Evolutionary conservation across 176 grass and related monocot species (phyloP).

Genomic region (Oryza nivara): DNA sequence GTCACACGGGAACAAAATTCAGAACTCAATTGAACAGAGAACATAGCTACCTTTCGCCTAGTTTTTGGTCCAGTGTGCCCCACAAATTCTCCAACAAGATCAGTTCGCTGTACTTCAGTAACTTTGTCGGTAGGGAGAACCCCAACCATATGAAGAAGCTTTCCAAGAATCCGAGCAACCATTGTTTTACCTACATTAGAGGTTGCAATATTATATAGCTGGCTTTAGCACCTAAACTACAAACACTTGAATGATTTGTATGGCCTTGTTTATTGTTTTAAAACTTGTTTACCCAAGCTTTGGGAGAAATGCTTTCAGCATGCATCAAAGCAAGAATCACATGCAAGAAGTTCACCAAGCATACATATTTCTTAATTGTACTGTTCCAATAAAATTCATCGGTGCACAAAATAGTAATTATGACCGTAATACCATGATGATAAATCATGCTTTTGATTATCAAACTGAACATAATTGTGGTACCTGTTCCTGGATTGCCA

Average conservation of each 20-base stretch:
- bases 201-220: slow-evolving; percentile 33
- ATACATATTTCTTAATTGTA: slow-evolving; percentile 27
- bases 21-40: slow-evolving; percentile 6
- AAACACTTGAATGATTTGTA: slow-evolving; percentile 19
- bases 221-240: slow-evolving; percentile 6
- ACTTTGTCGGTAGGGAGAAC: slow-evolving; percentile 91
- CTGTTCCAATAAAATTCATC: not conserved
- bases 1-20: slow-evolving; percentile 10
- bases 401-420: not conserved
- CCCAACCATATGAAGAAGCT: slow-evolving; percentile 84
- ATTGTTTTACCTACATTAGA: slow-evolving; percentile 93
- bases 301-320: slow-evolving; percentile 5
- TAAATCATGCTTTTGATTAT: slow-evolving; percentile 2
- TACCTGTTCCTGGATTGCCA: slow-evolving; percentile 96
- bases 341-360: slow-evolving; percentile 16
- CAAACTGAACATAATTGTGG: slow-evolving; percentile 15
- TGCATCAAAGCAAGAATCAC: slow-evolving; percentile 8
- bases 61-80: slow-evolving; percentile 98
- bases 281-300: slow-evolving; percentile 11
- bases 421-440: slow-evolving; percentile 1
- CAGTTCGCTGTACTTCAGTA: slow-evolving; percentile 95
- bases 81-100: slow-evolving; percentile 98
- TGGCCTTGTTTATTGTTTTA: not conserved
- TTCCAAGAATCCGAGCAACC: slow-evolving; percentile 96
- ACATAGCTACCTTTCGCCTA: slow-evolving; percentile 73